A percentile compares a stretch with the other conserved stretches of the same genome.
These are phyloP conservation scores for Curvularia verruculosa DNA, from an alignment of 2,329 filamentous ascomycete genomes.

Conservation along the genomic window DNA sequence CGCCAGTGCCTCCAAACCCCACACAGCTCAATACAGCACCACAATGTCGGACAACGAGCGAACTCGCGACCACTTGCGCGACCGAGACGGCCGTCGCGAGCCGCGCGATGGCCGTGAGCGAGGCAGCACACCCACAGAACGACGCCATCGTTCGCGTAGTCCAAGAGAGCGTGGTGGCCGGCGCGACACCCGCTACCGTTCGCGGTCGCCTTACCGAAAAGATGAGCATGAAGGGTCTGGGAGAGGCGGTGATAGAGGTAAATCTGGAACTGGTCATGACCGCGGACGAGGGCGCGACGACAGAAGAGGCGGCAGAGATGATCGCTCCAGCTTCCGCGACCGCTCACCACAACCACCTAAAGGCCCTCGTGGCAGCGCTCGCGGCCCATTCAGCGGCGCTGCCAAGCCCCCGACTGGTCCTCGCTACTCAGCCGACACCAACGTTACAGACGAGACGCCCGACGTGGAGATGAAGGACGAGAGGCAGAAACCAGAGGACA, in stretches of 20 bases:
- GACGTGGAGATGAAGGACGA: slow-evolving; percentile 40
- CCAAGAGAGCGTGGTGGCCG: slow-evolving; percentile 39
- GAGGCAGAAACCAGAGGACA: slow-evolving; percentile 43
- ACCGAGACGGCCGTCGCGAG: slow-evolving; percentile 32
- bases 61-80: slow-evolving; percentile 28
- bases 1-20: slow-evolving; percentile 6
- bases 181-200: slow-evolving; percentile 34
- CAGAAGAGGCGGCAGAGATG: slow-evolving; percentile 19
- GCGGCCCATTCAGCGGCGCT: slow-evolving; percentile 7
- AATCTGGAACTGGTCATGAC: slow-evolving; percentile 17
- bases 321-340: slow-evolving; percentile 13
- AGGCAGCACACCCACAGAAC: slow-evolving; percentile 33
- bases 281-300: slow-evolving; percentile 23
- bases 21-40: slow-evolving; percentile 8
- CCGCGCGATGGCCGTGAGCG: slow-evolving; percentile 27
- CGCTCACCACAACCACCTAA: slow-evolving; percentile 33
- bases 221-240: slow-evolving; percentile 29
- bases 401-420: slow-evolving; percentile 19
- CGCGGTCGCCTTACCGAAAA: slow-evolving; percentile 35
- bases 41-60: slow-evolving; percentile 36
- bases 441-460: slow-evolving; percentile 25
- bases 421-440: slow-evolving; percentile 7
- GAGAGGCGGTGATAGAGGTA: slow-evolving; percentile 19
- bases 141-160: slow-evolving; percentile 44
- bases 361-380: slow-evolving; percentile 30